Base-by-base conservation (phyloP, 108 stramenopile genomes). In the Nitzschia sp. region DNA sequence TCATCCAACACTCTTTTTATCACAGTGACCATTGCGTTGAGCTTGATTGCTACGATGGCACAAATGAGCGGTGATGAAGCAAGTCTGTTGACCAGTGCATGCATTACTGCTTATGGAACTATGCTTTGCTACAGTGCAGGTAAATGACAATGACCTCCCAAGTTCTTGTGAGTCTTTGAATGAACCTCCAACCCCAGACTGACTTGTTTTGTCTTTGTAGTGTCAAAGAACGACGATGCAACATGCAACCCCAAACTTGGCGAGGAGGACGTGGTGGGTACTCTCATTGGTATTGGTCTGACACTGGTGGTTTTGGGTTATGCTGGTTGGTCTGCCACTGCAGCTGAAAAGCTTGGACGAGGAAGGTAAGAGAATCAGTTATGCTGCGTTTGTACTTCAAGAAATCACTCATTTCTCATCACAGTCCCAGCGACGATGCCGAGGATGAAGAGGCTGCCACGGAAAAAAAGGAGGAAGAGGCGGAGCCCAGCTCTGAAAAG, bases 211-310 rank as follows among this genome's bases (percentile, higher is more conserved):
- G 12, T 48, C 46, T 17, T 3, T 3, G 6, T 69, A 62, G 78
- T 92, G 7, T 69, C 87, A 8, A 86, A 83, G 60, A 94, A 93
- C 65, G 88, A 95, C 2, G 73, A 86, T 54, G 64, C 57, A 38
- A 61, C 38, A 10, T 97, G 97, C 86, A 96, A 96, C 69, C 94
- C 92, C 24, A 76, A 71, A 24, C 67, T 95, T 5, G 90, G 88
- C 3, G 76, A 83, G 44, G 81, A 84, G 11, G 89, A 91, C 62
- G 46, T 69, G 19, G 63, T 87, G 12, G 79, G 78, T 54, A 84
- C 94, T 46, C 57, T 87, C 2, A 54, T 98, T 12, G 96, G 96
- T 11, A 41, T 98, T 3, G 63, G 75, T 9, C 50, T 98, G 11
- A 86, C 91, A 0, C 40, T 91, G 50, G 70, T 93, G 10, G 80